phyloP scores from a whole-genome alignment of 2,329 filamentous ascomycete species.

The Elsinoe fawcettii region DNA sequence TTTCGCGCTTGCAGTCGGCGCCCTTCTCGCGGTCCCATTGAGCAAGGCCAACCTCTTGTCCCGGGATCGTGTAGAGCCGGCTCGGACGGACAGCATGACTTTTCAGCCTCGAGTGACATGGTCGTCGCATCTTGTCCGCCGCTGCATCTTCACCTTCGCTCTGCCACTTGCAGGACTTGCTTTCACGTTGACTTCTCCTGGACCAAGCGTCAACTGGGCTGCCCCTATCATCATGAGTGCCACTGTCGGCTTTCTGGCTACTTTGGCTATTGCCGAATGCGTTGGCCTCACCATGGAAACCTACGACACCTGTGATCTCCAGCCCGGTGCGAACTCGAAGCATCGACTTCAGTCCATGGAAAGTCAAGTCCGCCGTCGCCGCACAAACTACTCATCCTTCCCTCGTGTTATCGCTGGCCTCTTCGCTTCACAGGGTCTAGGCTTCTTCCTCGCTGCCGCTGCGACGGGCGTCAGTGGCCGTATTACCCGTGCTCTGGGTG shows the following conservation, averaged over 20 bases:
- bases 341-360: conserved; percentile 41
- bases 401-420: conserved; percentile 66
- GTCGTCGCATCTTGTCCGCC: conserved; percentile 65
- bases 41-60: conserved; percentile 65
- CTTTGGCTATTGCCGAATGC: conserved; percentile 67
- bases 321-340: conserved; percentile 56
- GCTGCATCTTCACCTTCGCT: conserved; percentile 57
- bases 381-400: conserved; percentile 68
- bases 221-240: conserved; percentile 60
- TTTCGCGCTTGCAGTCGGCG: conserved; percentile 59
- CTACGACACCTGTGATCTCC: conserved; percentile 72
- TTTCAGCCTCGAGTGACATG: conserved; percentile 56
- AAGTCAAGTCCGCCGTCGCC: conserved; percentile 37
- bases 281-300: conserved; percentile 72
- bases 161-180: conserved; percentile 60
- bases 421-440: conserved; percentile 60
- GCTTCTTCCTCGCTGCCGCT: conserved; percentile 61
- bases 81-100: conserved; percentile 59
- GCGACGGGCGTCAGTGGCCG: conserved; percentile 62
- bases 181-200: conserved; percentile 60
- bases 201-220: conserved; percentile 52
- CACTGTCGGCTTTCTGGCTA: conserved; percentile 61
- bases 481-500: conserved; percentile 57
- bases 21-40: conserved; percentile 62
- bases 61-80: conserved; percentile 51